phyloP scores from a whole-genome alignment of 2,329 filamentous ascomycete species.

The Fulvia fulva region DNA sequence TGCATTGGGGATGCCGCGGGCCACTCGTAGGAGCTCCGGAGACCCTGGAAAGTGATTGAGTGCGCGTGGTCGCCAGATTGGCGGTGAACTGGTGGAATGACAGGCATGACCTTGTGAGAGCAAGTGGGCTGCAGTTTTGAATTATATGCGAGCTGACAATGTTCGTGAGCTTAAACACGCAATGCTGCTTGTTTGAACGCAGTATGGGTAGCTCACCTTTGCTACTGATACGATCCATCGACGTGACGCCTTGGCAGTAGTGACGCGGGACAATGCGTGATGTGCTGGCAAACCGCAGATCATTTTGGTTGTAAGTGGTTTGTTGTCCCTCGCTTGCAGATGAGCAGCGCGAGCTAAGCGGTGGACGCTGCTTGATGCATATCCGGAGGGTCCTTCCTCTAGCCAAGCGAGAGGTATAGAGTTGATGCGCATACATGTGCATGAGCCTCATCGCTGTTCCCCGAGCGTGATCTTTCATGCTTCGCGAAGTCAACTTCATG shows the following conservation, averaged over 20 bases:
- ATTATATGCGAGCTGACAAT: conserved; percentile 1
- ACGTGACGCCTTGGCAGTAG: neutral
- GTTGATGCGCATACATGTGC: neutral
- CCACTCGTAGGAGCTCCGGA: neutral
- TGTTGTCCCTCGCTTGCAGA: neutral
- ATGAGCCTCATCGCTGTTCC: neutral
- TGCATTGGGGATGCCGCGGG: neutral
- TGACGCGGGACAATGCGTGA: neutral
- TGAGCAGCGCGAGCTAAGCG: neutral
- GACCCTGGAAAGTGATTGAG: conserved; percentile 2
- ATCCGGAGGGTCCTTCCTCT: neutral
- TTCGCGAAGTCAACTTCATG: neutral
- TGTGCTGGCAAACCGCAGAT: neutral
- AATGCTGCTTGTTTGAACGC: conserved; percentile 1
- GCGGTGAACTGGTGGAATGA: conserved; percentile 2
- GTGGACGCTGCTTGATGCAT: neutral
- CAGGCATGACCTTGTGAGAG: conserved; percentile 1
- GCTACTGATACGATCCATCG: too few species aligned
- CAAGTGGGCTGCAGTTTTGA: neutral
- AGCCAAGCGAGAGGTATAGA: neutral
- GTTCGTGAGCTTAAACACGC: neutral
- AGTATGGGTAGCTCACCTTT: neutral
- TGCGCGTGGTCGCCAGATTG: conserved; percentile 2
- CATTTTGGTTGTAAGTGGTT: neutral
- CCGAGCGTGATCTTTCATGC: neutral